Percentiles rank a stretch among this genome's conserved stretches.
phyloP scores from a whole-genome alignment of 2,329 filamentous ascomycete species.

The Lasiodiplodia citricola region DNA sequence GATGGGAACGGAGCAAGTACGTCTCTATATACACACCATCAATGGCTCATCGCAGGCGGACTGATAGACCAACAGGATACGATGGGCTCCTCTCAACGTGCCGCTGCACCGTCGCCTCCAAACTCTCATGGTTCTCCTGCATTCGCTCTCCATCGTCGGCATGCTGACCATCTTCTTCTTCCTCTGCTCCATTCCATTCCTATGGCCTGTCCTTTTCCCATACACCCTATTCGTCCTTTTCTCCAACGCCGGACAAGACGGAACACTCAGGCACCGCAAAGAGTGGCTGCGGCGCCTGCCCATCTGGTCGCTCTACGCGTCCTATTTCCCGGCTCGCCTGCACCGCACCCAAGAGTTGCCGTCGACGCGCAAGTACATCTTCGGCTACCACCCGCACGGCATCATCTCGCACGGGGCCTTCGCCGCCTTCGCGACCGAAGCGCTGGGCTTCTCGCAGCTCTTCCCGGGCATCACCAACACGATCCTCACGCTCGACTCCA shows the following conservation, averaged over 20 bases:
- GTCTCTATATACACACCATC: not conserved
- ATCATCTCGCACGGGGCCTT: constrained; percentile 98
- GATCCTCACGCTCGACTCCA: constrained; percentile 89
- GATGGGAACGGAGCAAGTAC: constrained; percentile 58
- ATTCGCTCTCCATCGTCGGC: constrained; percentile 55
- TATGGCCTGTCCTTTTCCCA: constrained; percentile 78
- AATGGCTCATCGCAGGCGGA: not conserved
- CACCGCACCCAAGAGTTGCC: constrained; percentile 83
- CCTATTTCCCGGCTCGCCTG: constrained; percentile 87
- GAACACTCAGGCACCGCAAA: constrained; percentile 74
- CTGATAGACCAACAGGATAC: constrained; percentile 59
- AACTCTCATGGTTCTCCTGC: constrained; percentile 55
- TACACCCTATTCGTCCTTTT: constrained; percentile 86
- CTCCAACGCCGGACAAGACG: constrained; percentile 77
- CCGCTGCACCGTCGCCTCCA: constrained; percentile 57
- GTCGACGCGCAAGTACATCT: constrained; percentile 88
- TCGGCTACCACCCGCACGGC: constrained; percentile 96
- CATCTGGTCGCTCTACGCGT: constrained; percentile 87
- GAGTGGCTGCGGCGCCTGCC: constrained; percentile 73
- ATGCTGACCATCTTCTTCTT: constrained; percentile 83
- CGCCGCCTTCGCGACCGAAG: constrained; percentile 88
- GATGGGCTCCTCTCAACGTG: constrained; percentile 85
- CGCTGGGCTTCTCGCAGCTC: constrained; percentile 81
- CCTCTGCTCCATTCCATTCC: constrained; percentile 86
- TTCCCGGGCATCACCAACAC: constrained; percentile 97